Evolutionary conservation across 1,284 basidiomycete genomes (phyloP).

Genomic region (Puccinia novopanici): DNA sequence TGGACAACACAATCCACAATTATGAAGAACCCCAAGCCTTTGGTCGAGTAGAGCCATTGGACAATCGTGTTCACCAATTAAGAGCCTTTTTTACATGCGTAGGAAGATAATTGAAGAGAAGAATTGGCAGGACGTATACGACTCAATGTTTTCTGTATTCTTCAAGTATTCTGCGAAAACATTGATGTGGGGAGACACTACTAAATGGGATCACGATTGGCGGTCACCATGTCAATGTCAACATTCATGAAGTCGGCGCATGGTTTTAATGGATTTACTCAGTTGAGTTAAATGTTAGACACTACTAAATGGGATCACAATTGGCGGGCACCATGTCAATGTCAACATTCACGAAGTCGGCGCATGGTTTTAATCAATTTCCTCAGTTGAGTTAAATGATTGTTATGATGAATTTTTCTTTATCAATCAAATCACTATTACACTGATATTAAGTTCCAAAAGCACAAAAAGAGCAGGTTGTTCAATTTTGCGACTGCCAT

Average conservation of each 20-base stretch:
- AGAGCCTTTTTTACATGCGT: not conserved
- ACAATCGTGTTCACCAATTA: too few species aligned
- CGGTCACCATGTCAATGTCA: not conserved
- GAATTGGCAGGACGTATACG: slow-evolving; percentile 15
- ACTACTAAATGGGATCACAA: too few species aligned
- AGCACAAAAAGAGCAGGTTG: slow-evolving; percentile 19
- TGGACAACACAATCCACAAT: too few species aligned
- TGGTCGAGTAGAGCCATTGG: too few species aligned
- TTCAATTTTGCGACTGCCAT: slow-evolving; percentile 18
- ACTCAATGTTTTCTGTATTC: slow-evolving; percentile 7
- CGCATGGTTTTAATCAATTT: slow-evolving; percentile 1
- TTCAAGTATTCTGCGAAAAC: not conserved
- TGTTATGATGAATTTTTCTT: too few species aligned
- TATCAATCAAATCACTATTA: too few species aligned
- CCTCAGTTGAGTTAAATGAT: slow-evolving; percentile 4
- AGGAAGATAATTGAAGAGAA: not conserved
- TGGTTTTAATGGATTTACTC: slow-evolving; percentile 9
- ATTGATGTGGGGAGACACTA: slow-evolving; percentile 27
- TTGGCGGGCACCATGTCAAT: not conserved
- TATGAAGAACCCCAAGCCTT: too few species aligned
- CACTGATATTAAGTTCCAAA: too few species aligned
- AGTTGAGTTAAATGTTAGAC: slow-evolving; percentile 10
- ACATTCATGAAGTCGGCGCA: not conserved
- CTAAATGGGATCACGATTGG: slow-evolving; percentile 22
- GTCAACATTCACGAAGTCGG: not conserved